These are phyloP conservation scores for Claviceps digitariae DNA, from an alignment of 2,329 filamentous ascomycete species.

Conservation along the genomic window DNA sequence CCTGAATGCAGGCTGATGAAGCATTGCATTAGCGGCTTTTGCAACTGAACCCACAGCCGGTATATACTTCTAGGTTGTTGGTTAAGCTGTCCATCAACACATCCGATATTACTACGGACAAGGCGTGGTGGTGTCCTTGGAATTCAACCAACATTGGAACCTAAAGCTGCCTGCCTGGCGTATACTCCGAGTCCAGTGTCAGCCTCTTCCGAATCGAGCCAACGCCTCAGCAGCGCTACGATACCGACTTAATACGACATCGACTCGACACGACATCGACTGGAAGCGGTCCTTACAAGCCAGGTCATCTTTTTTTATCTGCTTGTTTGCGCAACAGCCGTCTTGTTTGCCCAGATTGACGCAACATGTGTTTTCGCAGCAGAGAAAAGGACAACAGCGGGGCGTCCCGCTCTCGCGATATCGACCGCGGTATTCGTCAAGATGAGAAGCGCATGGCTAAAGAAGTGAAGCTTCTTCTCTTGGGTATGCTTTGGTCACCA, in stretches of 20 bases:
- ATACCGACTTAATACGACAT: background rate
- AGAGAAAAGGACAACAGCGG: conserved; percentile 33
- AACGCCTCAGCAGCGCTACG: background rate
- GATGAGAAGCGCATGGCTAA: conserved; percentile 79
- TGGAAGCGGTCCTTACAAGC: background rate
- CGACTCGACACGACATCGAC: background rate
- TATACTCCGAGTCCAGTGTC: background rate
- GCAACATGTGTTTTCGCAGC: conserved; percentile 50
- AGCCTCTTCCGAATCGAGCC: background rate
- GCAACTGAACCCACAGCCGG: background rate
- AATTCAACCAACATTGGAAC: too few species aligned
- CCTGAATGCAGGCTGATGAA: background rate
- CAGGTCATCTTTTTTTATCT: background rate
- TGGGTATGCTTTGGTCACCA: conserved; percentile 46
- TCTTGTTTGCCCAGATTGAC: background rate
- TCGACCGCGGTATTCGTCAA: conserved; percentile 71
- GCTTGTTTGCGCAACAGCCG: background rate
- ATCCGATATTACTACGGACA: background rate
- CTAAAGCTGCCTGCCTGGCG: background rate
- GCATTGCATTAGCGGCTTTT: background rate
- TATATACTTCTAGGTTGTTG: background rate
- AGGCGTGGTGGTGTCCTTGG: background rate
- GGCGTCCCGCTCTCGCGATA: conserved; percentile 51
- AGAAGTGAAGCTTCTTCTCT: conserved; percentile 85
- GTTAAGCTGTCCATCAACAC: background rate